These are phyloP conservation scores for Alternaria ventricosa DNA, from an alignment of 2,329 filamentous ascomycete genomes.

Conservation along the genomic window DNA sequence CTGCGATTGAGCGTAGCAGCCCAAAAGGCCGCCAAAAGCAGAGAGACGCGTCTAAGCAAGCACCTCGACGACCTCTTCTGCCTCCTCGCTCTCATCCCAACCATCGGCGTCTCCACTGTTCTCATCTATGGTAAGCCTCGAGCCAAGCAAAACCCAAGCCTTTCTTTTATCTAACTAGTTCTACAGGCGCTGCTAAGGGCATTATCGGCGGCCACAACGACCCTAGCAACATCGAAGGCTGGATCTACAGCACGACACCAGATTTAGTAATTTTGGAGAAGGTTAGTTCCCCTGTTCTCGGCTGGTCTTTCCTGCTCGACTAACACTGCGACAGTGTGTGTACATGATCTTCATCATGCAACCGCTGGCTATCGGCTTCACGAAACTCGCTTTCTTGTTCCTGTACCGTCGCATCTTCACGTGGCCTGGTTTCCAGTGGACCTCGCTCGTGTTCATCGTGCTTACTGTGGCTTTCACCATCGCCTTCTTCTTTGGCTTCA, in stretches of 20 bases:
- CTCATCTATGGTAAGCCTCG: conserved; percentile 9
- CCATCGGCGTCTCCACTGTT: conserved; percentile 6
- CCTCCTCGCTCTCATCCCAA: conserved; percentile 6
- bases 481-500: conserved; percentile 12
- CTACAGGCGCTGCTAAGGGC: conserved; percentile 4
- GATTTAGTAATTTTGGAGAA: conserved; percentile 7
- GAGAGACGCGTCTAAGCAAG: neutral
- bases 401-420: conserved; percentile 11
- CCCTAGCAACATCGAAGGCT: conserved; percentile 1
- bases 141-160: neutral
- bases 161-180: neutral
- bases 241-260: conserved; percentile 8
- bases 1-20: neutral
- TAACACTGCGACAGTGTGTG: conserved; percentile 1
- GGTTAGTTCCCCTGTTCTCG: neutral
- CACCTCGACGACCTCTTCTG: conserved; percentile 10
- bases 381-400: conserved; percentile 10
- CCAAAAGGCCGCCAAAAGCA: neutral
- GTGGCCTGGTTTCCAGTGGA: conserved; percentile 5
- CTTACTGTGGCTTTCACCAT: conserved; percentile 2
- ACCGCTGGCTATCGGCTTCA: conserved; percentile 8
- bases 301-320: neutral
- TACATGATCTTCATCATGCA: conserved; percentile 14
- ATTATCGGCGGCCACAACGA: conserved; percentile 9
- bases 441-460: neutral